Evolutionary conservation across 352 stramenopile species (phyloP).

Genomic region (Hyaloperonospora arabidopsidis): DNA sequence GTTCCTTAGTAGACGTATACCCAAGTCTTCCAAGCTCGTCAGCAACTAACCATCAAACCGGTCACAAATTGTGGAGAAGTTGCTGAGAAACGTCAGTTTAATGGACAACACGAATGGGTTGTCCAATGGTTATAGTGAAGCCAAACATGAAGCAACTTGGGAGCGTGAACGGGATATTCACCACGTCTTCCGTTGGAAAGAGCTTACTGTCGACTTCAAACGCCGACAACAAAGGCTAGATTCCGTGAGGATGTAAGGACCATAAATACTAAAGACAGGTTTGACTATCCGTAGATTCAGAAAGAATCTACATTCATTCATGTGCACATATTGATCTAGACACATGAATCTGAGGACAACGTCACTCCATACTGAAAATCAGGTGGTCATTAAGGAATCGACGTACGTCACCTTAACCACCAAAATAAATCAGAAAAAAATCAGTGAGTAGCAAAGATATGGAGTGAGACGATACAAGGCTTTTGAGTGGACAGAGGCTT

Average conservation of each 20-base stretch:
- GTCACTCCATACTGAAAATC: too few species aligned
- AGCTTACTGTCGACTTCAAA: not conserved
- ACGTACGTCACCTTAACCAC: too few species aligned
- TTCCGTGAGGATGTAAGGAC: not conserved
- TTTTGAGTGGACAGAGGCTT: too few species aligned
- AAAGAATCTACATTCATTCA: too few species aligned
- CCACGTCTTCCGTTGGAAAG: not conserved
- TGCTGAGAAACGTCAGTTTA: not conserved
- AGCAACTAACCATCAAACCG: conserved; percentile 6
- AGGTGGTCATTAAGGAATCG: too few species aligned
- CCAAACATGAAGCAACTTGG: not conserved
- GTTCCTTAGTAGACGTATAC: not conserved
- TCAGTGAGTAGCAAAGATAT: too few species aligned
- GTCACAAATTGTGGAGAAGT: conserved; percentile 38
- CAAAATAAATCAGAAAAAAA: too few species aligned
- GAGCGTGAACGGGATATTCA: not conserved
- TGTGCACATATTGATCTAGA: too few species aligned
- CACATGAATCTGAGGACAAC: too few species aligned
- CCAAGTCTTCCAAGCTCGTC: not conserved
- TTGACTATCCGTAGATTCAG: too few species aligned
- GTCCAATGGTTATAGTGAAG: not conserved
- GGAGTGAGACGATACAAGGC: too few species aligned
- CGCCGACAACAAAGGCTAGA: not conserved
- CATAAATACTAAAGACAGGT: too few species aligned
- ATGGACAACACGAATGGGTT: not conserved